These are phyloP conservation scores for Cryphonectria nitschkei DNA, from an alignment of 2,329 filamentous ascomycete species.

Conservation along the genomic window DNA sequence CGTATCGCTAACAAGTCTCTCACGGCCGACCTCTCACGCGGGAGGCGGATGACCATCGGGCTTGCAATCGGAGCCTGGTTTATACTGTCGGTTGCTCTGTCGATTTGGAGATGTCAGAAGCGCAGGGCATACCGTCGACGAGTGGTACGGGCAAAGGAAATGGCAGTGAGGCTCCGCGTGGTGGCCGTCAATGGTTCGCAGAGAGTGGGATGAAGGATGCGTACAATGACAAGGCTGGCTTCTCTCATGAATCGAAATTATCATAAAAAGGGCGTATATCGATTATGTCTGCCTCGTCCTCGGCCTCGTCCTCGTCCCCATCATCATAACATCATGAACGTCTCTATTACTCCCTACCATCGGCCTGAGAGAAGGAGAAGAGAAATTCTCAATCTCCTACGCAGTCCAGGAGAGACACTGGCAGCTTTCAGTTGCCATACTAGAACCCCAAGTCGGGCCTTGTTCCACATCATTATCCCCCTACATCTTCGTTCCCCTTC, in stretches of 20 bases:
- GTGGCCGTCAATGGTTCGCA: background rate
- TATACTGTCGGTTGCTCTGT: background rate
- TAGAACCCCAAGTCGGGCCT: background rate
- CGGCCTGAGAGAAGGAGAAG: too few relatives aligned
- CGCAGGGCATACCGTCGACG: background rate
- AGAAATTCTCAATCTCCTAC: too few relatives aligned
- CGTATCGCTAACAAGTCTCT: background rate
- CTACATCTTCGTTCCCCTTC: background rate
- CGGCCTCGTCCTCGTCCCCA: background rate
- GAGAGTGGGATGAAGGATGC: background rate
- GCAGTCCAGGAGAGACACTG: too few relatives aligned
- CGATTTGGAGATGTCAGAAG: background rate
- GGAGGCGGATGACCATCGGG: background rate
- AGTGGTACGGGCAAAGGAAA: too few relatives aligned
- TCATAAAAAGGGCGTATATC: background rate
- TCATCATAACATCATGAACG: background rate
- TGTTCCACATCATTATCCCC: background rate
- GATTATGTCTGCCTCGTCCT: background rate
- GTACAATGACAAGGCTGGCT: background rate
- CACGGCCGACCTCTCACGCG: background rate
- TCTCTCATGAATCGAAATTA: background rate
- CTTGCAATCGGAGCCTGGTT: background rate
- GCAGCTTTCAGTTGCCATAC: too few relatives aligned
- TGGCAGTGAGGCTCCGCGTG: background rate
- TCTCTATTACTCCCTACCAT: background rate